phyloP scores from a whole-genome alignment of 371 early-diverging fungal genomes.

The Rhizopus stolonifer region DNA sequence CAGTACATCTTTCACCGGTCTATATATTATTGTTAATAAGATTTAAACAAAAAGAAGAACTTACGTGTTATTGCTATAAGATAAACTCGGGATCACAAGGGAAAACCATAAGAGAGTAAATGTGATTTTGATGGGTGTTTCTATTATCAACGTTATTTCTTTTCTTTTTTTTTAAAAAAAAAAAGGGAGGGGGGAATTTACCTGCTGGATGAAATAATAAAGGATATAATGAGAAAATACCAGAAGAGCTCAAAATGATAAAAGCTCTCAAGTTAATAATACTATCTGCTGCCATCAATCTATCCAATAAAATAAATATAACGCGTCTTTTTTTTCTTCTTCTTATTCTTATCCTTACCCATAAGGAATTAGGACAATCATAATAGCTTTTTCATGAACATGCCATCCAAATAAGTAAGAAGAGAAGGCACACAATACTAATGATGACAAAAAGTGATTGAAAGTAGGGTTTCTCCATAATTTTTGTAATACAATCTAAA shows the following conservation, averaged over 20 bases:
- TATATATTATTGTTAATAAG: constrained; percentile 4
- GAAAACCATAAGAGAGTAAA: constrained; percentile 58
- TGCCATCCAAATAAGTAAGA: constrained; percentile 97
- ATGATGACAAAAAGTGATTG: constrained; percentile 68
- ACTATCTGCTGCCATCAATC: constrained; percentile 49
- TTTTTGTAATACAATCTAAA: constrained; percentile 43
- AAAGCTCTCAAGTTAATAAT: constrained; percentile 56
- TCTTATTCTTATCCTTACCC: too few species aligned
- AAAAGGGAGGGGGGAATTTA: constrained; percentile 40
- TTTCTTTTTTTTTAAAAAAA: not conserved
- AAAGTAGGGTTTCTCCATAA: constrained; percentile 71
- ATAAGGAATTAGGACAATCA: constrained; percentile 83
- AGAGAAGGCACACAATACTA: constrained; percentile 81
- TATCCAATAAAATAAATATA: constrained; percentile 4
- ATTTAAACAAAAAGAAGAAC: not conserved
- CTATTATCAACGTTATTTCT: constrained; percentile 25
- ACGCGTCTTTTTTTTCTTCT: constrained; percentile 8
- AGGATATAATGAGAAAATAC: constrained; percentile 83
- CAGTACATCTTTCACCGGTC: constrained; percentile 30
- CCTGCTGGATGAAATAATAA: constrained; percentile 77
- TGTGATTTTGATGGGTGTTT: constrained; percentile 65
- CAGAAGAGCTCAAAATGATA: constrained; percentile 68
- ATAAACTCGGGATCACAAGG: constrained; percentile 50
- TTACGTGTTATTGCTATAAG: constrained; percentile 45
- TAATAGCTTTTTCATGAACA: constrained; percentile 96